These are phyloP conservation scores for Peniophora sp. DNA, from an alignment of 1,284 basidiomycete species.

Conservation along the genomic window DNA sequence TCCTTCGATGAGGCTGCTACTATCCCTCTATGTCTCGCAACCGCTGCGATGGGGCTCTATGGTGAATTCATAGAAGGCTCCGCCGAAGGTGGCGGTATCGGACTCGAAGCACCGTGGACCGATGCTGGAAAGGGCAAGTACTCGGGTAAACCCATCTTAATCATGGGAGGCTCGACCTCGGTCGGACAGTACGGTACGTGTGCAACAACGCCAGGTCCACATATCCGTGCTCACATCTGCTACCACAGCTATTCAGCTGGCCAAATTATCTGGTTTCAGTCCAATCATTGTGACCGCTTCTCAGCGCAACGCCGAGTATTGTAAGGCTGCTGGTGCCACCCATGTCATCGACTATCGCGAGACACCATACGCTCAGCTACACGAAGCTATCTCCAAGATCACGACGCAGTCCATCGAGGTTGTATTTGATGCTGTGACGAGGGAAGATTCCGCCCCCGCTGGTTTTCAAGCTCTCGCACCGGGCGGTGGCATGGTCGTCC, in stretches of 20 bases:
- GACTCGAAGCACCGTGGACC: constrained; percentile 16
- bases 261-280: constrained; percentile 22
- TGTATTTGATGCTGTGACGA: background rate
- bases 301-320: constrained; percentile 18
- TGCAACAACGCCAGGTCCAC: background rate
- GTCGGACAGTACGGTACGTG: constrained; percentile 23
- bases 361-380: background rate
- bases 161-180: constrained; percentile 25
- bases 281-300: constrained; percentile 27
- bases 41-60: constrained; percentile 11
- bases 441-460: background rate
- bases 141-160: constrained; percentile 20
- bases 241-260: constrained; percentile 1
- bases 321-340: constrained; percentile 26
- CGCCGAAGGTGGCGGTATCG: constrained; percentile 2
- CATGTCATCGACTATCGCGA: constrained; percentile 22
- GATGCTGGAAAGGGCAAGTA: constrained; percentile 20
- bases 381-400: background rate
- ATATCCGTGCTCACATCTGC: background rate
- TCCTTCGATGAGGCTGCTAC: constrained; percentile 15
- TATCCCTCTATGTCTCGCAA: constrained; percentile 12
- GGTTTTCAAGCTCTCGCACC: too few relatives aligned
- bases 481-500: too few relatives aligned
- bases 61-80: background rate
- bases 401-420: background rate